A percentile compares a stretch with the other conserved stretches of the same genome.
phyloP scores from a whole-genome alignment of 1,284 basidiomycete species.

The Rhodotorula sp. region DNA sequence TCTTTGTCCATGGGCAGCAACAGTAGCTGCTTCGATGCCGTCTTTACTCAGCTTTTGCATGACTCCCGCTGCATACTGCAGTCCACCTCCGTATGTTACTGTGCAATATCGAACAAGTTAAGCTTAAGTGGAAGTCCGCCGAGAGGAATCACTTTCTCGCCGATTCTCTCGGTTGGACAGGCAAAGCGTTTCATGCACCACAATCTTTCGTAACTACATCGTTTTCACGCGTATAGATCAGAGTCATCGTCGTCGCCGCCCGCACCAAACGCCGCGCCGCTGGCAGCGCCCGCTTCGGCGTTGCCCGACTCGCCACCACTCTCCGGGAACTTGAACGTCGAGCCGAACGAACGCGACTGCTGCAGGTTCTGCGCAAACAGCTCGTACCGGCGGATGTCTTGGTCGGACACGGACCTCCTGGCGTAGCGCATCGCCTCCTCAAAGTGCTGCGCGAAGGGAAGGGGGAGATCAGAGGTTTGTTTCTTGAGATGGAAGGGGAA shows the following conservation, averaged over 20 bases:
- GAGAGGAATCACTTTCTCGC: no score
- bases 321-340: conserved; percentile 97
- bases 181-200: no score
- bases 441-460: neutral
- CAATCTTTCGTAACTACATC: no score
- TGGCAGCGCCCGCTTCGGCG: conserved; percentile 52
- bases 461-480: no score
- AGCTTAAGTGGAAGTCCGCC: no score
- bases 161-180: no score
- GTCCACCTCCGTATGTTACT: no score
- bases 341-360: conserved; percentile 70
- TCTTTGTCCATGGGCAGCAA: no score
- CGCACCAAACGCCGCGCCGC: conserved; percentile 70
- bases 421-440: conserved; percentile 70
- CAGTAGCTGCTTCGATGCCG: no score
- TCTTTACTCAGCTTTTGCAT: no score
- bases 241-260: conserved; percentile 63
- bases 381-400: conserved; percentile 64
- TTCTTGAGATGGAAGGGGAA: neutral
- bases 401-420: conserved; percentile 50
- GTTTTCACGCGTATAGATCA: conserved; percentile 64
- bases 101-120: no score
- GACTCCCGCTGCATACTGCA: no score
- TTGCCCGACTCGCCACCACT: conserved; percentile 55
- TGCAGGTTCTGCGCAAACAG: conserved; percentile 87